Evolutionary conservation across 768 basidiomycete genomes (phyloP), one percentile per base, ranked within the genome.

Genomic region (Hygrocybe punicea): DNA sequence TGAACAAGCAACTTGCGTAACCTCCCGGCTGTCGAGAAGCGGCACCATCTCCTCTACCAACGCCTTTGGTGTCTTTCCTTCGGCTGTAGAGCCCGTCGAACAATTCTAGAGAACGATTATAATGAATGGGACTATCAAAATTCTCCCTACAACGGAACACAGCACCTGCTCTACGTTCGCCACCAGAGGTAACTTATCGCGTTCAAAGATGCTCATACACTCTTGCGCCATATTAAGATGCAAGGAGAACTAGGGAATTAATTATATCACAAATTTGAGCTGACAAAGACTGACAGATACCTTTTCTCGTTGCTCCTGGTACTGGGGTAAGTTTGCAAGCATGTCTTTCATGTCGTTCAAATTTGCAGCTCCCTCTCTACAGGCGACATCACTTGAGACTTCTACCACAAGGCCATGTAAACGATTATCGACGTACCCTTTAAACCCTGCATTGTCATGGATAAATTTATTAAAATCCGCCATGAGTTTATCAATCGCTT

Each of bases 11-110:
- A 69, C 83, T 66, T 70, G 93, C 95, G 86, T 80, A 56, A 98
- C 84, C 16, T 90, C 86, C 53, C 85, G 81, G 67, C 89, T 87
- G 66, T 95, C 96, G 23, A 99, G 79, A 29, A 99, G 73, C 0
- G 97, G 96, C 0, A 99, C 95, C 97, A 99, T 98, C 69, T 99
- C 95, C 69, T 98, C 97, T 2, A 99, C 94, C 3, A 99, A 74
- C 0, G 83, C 84, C 69, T 97, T 98, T 2, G 97, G 97, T n/a
- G 84, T 79, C 74, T 97, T 98, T 1, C 95, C 95, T 63, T 98
- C 93, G 0, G 89, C 78, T 6, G 91, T 98, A 35, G 89, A 64
- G 13, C 96, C 96, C 4, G 97, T 99, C 1, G 97, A 90, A 64
- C 94, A 98, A 70, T 87, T 89, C 93, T 98, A 62, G 14, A 17